Evolutionary conservation across 2,329 filamentous ascomycete species (phyloP), one percentile per base, ranked within the genome.

Genomic region (Coniochaeta hoffmannii): DNA sequence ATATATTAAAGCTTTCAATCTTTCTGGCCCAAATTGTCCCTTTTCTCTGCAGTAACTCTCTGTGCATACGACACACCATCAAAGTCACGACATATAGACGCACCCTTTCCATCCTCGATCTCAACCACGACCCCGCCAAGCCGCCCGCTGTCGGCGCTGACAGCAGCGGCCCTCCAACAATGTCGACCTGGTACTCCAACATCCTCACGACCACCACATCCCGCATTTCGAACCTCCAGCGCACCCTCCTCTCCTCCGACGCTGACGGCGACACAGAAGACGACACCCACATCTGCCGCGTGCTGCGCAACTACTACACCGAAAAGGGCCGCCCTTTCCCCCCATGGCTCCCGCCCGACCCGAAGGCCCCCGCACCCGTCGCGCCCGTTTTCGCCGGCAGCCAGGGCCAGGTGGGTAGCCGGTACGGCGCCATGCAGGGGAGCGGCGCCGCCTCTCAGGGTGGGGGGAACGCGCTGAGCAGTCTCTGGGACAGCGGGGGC

Each of bases 231-330:
- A 80, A 82, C 63, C 79, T 86, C 54, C 81, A 82, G 64, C 86
- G 86, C 58, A 84, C 90, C 59, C 83, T 92, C 60, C 82, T 89
- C 55, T 74, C 79, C 61, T 76, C 77, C 68, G 85, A 88, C 61
- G 76, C 78, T 63, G 85, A 87, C 70, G 86, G 86, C 71, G 85
- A 88, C 67, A 87, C 84, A 59, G 82, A 95, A 72, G 92, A 97
- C 74, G 90, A 96, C 74, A 95, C 91, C 2, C 91, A 97, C 75
- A 88, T 97, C 66, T 95, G 90, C 73, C 89, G 94, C 65, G 91
- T 96, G 34, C 83, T 99, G 26, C 88, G 94, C 65, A 87, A 85
- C 64, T 96, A 97, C 79, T 97, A 99, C 78, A 83, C 78, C 53
- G 92, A 97, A 70, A 94, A 95, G 67, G 89, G 87, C 62, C 85